Conservation (phyloP, 2,329 filamentous ascomycete genomes). For the Boeremia lycopersici region DNA sequence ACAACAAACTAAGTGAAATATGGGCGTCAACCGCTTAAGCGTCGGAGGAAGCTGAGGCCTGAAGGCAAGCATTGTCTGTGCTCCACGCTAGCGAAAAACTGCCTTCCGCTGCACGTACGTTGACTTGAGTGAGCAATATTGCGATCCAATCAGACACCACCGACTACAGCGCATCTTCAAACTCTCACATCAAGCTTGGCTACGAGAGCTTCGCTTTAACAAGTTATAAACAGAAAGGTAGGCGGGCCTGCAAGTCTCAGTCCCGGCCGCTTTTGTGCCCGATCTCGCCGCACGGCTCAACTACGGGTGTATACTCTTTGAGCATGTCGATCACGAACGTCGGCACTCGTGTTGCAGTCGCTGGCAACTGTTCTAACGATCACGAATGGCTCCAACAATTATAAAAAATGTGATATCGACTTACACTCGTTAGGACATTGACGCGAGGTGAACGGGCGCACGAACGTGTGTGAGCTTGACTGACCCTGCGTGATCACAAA, state of each 20-base stretch:
- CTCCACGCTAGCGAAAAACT: slow-evolving; percentile 30
- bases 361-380: not conserved
- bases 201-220: not conserved
- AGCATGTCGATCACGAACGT: not conserved
- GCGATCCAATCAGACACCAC: not conserved
- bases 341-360: not conserved
- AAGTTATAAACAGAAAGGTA: not conserved
- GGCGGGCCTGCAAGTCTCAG: not conserved
- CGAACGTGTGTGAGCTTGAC: not conserved
- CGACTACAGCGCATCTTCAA: not conserved
- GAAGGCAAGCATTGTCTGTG: not conserved
- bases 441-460: not conserved
- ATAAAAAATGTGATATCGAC: not conserved
- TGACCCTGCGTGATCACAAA: not conserved
- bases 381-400: no score
- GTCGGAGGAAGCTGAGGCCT: not conserved
- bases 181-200: not conserved
- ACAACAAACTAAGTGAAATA: not conserved
- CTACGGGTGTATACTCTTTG: not conserved
- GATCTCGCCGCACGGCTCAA: not conserved
- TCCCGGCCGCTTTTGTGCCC: not conserved
- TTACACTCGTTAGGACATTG: not conserved
- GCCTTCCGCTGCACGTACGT: slow-evolving; percentile 12
- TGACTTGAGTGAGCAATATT: not conserved
- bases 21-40: slow-evolving; percentile 2